phyloP scores from a whole-genome alignment of 371 early-diverging fungal genomes.

The Apophysomyces trapeziformis region DNA sequence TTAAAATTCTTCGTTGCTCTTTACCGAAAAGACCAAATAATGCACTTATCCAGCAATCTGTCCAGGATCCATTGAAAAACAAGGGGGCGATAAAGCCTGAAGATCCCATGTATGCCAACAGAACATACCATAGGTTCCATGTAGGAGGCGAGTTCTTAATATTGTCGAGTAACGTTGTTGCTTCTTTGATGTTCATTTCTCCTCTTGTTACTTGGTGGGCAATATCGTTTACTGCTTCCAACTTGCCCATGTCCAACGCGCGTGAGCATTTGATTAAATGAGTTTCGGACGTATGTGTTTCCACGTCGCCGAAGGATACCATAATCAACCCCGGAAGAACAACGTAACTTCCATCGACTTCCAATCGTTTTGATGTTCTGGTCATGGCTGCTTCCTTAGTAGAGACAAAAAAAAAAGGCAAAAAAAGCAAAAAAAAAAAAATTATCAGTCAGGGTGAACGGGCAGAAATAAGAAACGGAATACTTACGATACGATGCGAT shows the following conservation, averaged over 20 bases:
- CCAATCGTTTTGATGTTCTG: constrained; percentile 57
- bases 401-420: no score
- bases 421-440: background rate
- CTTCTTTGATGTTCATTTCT: constrained; percentile 55
- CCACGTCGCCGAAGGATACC: constrained; percentile 72
- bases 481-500: constrained; percentile 69
- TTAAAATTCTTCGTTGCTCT: background rate
- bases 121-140: constrained; percentile 47
- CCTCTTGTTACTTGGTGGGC: constrained; percentile 55
- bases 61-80: constrained; percentile 71
- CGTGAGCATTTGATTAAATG: constrained; percentile 62
- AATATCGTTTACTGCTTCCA: constrained; percentile 60
- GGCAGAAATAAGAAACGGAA: constrained; percentile 12
- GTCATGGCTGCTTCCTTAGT: constrained; percentile 64
- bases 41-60: constrained; percentile 60
- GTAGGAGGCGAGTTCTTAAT: constrained; percentile 58
- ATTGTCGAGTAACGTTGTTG: constrained; percentile 57
- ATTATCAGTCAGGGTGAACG: background rate
- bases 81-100: constrained; percentile 65
- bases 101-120: constrained; percentile 61
- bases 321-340: constrained; percentile 71
- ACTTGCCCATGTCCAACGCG: constrained; percentile 66
- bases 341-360: constrained; percentile 61
- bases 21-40: constrained; percentile 58
- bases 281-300: constrained; percentile 76